Evolutionary conservation across 2,329 filamentous ascomycete species (phyloP).

Genomic region (Aspergillus chevalieri): DNA sequence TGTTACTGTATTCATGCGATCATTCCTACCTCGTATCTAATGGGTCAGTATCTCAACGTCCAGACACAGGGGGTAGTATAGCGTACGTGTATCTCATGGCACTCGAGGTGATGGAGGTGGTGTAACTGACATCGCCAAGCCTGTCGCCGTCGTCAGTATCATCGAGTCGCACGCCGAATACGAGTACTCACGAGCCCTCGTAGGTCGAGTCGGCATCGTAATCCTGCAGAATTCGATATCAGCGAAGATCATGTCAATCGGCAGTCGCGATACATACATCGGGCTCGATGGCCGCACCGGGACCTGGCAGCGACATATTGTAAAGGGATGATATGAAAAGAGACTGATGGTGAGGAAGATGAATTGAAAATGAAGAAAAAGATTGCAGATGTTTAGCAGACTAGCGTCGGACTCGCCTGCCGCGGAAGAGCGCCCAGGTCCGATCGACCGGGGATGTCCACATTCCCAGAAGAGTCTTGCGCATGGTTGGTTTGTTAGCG

Average conservation of each 20-base stretch:
- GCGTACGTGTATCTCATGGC: conserved; percentile 25
- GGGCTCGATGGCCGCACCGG: conserved; percentile 15
- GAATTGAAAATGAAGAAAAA: not conserved
- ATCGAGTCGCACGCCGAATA: not conserved
- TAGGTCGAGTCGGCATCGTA: conserved; percentile 24
- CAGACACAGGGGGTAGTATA: not conserved
- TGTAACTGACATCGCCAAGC: conserved; percentile 22
- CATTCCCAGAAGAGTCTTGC: not conserved
- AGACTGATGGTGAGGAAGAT: not conserved
- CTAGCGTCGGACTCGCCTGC: not conserved
- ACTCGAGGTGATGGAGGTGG: conserved; percentile 25
- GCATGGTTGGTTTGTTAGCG: not conserved
- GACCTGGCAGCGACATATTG: not conserved
- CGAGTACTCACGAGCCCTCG: conserved; percentile 20
- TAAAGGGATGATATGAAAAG: not conserved
- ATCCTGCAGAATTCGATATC: conserved; percentile 9
- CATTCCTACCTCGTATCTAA: conserved; percentile 25
- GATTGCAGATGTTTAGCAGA: not conserved
- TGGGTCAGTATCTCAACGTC: not conserved
- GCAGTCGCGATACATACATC: conserved; percentile 12
- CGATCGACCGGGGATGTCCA: not conserved
- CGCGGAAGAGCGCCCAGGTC: not conserved
- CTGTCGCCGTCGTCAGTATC: conserved; percentile 2
- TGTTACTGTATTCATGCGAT: not conserved
- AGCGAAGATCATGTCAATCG: not conserved